A percentile compares a stretch with the other conserved stretches of the same genome.
Conservation (phyloP, 352 stramenopile genomes). For the Saprolegnia diclina region DNA sequence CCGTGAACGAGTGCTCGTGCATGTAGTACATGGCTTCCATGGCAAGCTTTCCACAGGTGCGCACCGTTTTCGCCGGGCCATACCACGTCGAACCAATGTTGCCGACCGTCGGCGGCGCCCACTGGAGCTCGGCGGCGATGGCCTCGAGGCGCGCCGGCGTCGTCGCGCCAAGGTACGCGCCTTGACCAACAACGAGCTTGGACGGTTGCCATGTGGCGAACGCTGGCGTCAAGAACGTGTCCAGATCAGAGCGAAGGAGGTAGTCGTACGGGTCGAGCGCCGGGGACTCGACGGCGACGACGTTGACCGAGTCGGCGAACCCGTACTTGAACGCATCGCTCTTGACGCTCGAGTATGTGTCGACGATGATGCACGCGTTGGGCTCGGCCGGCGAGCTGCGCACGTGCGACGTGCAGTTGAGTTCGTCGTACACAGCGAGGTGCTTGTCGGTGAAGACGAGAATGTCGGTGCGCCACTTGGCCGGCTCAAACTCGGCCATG, state of each 20-base stretch:
- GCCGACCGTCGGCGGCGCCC: neutral
- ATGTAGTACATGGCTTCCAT: conserved; percentile 3
- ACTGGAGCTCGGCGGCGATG: neutral
- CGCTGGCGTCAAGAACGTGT: conserved; percentile 14
- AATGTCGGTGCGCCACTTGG: conserved; percentile 9
- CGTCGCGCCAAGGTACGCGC: neutral
- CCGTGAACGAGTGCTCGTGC: conserved; percentile 9
- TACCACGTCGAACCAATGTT: conserved; percentile 23
- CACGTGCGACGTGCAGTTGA: neutral
- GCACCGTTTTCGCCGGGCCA: neutral
- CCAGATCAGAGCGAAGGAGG: conserved; percentile 13
- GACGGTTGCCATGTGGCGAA: conserved; percentile 5
- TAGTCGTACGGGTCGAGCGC: conserved; percentile 8
- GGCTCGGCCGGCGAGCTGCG: neutral
- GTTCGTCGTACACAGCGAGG: neutral
- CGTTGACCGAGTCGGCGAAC: conserved; percentile 7
- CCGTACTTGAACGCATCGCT: neutral
- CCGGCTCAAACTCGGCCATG: neutral
- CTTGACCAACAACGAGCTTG: neutral
- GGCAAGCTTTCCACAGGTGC: neutral
- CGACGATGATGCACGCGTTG: neutral
- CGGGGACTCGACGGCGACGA: neutral
- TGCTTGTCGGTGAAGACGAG: neutral
- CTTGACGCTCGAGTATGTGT: neutral
- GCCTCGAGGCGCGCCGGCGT: neutral